phyloP scores from a whole-genome alignment of 106 monocot species.

The Gastrodia elata region DNA sequence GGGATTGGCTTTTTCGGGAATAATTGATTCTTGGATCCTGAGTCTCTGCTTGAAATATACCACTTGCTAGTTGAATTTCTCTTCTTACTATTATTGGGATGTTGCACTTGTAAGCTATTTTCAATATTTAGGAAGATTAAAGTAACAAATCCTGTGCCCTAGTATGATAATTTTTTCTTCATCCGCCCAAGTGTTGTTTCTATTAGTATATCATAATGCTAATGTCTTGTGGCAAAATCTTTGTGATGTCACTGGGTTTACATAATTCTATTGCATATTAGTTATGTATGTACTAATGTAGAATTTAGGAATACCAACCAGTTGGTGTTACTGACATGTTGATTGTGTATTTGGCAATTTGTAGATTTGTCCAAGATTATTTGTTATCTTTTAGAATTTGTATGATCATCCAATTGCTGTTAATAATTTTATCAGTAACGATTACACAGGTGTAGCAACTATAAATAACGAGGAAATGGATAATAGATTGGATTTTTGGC shows the following conservation, averaged over 20 bases:
- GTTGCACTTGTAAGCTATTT: not conserved
- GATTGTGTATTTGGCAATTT: not conserved
- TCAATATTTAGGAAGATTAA: not conserved
- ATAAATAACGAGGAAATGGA: not conserved
- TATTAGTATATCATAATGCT: not conserved
- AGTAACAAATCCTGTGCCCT: not conserved
- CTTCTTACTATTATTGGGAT: not conserved
- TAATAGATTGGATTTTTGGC: not conserved
- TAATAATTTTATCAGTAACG: not conserved
- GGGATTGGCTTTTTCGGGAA: not conserved
- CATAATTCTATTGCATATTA: not conserved
- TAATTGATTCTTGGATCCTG: not conserved
- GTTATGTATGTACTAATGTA: not conserved
- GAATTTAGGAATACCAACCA: not conserved
- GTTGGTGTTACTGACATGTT: not conserved
- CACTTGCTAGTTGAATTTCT: not conserved
- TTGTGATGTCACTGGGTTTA: not conserved
- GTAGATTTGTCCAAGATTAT: not conserved
- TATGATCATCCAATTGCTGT: not conserved
- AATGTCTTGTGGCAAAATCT: not conserved
- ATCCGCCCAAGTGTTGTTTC: not conserved
- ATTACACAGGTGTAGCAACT: not conserved
- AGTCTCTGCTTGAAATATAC: not conserved
- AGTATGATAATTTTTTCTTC: not conserved
- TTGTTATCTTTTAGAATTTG: not conserved